Percentiles rank a stretch among this genome's conserved stretches.
These are phyloP conservation scores for Eimeria maxima DNA, from an alignment of 169 alveolate species.

Conservation along the genomic window DNA sequence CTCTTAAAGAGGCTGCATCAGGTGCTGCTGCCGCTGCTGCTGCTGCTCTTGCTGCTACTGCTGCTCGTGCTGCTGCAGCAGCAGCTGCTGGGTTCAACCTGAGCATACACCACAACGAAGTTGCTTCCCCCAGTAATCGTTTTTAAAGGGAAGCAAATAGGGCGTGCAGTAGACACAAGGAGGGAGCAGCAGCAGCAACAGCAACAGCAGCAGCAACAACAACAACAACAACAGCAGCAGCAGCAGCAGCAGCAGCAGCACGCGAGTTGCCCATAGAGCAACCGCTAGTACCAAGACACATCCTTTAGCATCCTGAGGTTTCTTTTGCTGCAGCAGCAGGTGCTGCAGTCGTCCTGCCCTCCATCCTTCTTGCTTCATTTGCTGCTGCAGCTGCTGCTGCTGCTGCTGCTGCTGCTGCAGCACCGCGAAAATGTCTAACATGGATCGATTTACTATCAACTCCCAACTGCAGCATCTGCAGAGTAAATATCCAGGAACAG, in stretches of 20 bases:
- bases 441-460: conserved; percentile 93
- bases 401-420: conserved; percentile 50
- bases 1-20: no score
- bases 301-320: neutral
- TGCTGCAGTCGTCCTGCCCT: neutral
- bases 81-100: neutral
- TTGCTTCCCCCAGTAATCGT: neutral
- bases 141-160: neutral
- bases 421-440: conserved; percentile 88
- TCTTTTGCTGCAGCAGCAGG: conserved; percentile 34
- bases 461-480: conserved; percentile 97
- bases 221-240: no score
- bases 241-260: neutral
- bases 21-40: neutral
- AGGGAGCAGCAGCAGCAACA: conserved; percentile 41
- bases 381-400: conserved; percentile 66
- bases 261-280: no score
- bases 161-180: neutral
- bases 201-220: conserved; percentile 38
- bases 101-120: neutral
- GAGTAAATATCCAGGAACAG: conserved; percentile 98
- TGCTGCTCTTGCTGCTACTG: no score
- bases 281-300: neutral
- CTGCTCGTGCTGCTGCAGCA: no score
- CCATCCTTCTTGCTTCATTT: neutral